Conservation (phyloP, 1,284 basidiomycete species). For the Heliocybe sulcata region DNA sequence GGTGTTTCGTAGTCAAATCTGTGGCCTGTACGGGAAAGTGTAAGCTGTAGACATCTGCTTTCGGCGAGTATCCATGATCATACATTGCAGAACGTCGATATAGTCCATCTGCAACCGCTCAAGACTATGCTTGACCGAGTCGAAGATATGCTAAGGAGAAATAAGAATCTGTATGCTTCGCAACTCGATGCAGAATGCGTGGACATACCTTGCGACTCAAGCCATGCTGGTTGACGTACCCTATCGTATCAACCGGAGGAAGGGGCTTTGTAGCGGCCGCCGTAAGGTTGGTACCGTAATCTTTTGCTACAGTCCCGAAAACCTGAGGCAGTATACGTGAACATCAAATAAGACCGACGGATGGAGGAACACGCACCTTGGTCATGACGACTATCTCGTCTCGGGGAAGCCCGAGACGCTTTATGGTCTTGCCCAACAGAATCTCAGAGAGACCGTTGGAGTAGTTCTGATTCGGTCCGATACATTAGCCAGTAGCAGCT, state of each 20-base stretch:
- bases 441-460: constrained; percentile 27
- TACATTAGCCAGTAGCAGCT: too few relatives aligned
- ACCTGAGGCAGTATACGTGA: not conserved
- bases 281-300: not conserved
- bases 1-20: constrained; percentile 49
- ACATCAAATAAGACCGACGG: too few relatives aligned
- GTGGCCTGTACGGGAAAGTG: constrained; percentile 29
- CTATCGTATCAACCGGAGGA: constrained; percentile 9
- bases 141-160: constrained; percentile 53
- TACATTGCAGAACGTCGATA: constrained; percentile 57
- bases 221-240: constrained; percentile 28
- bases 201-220: constrained; percentile 21
- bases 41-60: not conserved
- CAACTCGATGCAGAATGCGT: constrained; percentile 8
- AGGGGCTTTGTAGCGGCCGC: not conserved
- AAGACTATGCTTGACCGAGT: constrained; percentile 58
- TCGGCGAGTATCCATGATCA: not conserved
- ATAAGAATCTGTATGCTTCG: constrained; percentile 13
- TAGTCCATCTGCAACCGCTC: constrained; percentile 64
- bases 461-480: constrained; percentile 6
- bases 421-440: constrained; percentile 17
- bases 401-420: constrained; percentile 41
- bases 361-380: constrained; percentile 27
- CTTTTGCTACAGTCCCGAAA: constrained; percentile 3
- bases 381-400: constrained; percentile 54